phyloP scores from a whole-genome alignment of 2,329 filamentous ascomycete genomes.

The Pleomassaria siparia region DNA sequence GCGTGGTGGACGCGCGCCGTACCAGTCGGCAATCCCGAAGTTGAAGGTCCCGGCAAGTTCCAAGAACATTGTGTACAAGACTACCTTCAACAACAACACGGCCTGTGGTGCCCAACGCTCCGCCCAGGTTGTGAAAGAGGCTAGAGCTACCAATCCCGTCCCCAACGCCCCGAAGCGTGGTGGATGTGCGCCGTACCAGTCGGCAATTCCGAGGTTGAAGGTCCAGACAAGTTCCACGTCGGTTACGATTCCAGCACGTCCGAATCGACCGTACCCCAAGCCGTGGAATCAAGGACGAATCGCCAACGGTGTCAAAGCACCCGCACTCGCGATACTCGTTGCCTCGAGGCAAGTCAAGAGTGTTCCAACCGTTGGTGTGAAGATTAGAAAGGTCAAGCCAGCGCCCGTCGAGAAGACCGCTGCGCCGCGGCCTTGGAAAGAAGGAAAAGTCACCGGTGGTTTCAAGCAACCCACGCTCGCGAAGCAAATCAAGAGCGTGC shows the following conservation, averaged over 20 bases:
- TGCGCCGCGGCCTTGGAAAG: background rate
- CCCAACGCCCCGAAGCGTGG: no score
- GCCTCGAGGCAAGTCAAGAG: background rate
- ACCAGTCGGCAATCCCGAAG: conserved; percentile 5
- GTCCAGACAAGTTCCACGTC: no score
- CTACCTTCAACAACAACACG: no score
- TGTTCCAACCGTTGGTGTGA: background rate
- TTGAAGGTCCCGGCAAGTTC: no score
- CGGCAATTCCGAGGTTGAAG: no score
- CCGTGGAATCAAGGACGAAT: background rate
- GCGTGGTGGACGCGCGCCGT: conserved; percentile 1
- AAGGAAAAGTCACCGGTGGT: background rate
- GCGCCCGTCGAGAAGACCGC: no score
- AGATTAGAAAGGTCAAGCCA: background rate
- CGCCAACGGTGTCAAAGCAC: background rate
- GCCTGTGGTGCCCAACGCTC: no score
- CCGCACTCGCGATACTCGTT: no score
- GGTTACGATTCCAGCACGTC: background rate
- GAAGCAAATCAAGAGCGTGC: background rate
- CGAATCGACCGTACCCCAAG: background rate
- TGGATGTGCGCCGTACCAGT: no score
- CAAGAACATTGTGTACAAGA: no score
- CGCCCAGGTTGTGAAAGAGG: background rate
- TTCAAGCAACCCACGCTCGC: background rate
- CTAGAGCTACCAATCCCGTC: background rate